These are phyloP conservation scores for Nannizzia gypsea DNA, from an alignment of 2,329 filamentous ascomycete species.

Conservation along the genomic window DNA sequence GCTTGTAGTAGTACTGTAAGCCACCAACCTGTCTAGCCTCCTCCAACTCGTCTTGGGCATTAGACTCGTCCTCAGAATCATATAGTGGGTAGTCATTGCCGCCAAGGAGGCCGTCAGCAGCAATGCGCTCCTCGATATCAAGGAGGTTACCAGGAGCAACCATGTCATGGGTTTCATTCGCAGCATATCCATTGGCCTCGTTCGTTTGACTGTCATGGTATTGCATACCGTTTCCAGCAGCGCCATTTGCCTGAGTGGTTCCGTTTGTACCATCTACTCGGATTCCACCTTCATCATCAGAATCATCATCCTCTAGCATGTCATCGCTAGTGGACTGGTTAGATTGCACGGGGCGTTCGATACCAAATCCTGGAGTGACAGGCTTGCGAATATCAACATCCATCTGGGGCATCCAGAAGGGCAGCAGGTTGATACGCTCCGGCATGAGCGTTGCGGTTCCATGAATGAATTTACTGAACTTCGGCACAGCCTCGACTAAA, in stretches of 20 bases:
- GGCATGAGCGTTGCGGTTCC: slow-evolving; percentile 82
- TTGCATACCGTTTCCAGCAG: slow-evolving; percentile 36
- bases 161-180: slow-evolving; percentile 39
- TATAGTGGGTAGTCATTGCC: slow-evolving; percentile 75
- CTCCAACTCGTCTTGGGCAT: slow-evolving; percentile 62
- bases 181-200: slow-evolving; percentile 35
- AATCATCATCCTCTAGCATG: slow-evolving; percentile 59
- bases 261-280: slow-evolving; percentile 10
- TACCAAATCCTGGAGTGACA: slow-evolving; percentile 76
- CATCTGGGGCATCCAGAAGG: slow-evolving; percentile 99
- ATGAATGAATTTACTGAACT: slow-evolving; percentile 99
- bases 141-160: slow-evolving; percentile 38
- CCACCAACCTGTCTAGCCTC: slow-evolving; percentile 67
- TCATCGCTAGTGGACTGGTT: slow-evolving; percentile 68
- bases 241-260: slow-evolving; percentile 17
- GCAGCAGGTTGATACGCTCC: slow-evolving; percentile 72
- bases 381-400: slow-evolving; percentile 94
- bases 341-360: slow-evolving; percentile 65
- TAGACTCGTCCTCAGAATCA: slow-evolving; percentile 76
- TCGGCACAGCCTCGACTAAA: slow-evolving; percentile 94
- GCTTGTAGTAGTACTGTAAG: slow-evolving; percentile 57
- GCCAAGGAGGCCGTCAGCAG: slow-evolving; percentile 44
- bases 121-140: slow-evolving; percentile 77
- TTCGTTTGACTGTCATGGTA: slow-evolving; percentile 41
- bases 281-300: slow-evolving; percentile 48